phyloP scores from a whole-genome alignment of 768 basidiomycete species.

The Trametes elegans region DNA sequence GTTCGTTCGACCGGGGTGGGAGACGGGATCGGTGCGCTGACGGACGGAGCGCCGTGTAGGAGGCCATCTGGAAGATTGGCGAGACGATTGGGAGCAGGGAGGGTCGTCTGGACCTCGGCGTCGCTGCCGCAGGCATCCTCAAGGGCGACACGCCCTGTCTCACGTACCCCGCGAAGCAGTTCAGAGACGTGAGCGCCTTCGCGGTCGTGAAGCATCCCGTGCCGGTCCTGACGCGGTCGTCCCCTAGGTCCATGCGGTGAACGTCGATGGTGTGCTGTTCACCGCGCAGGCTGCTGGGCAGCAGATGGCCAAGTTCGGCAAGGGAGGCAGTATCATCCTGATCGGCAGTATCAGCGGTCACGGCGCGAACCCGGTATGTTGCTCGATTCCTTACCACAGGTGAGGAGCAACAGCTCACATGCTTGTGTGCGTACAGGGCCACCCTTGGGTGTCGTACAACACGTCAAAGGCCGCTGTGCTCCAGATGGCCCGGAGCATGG shows the following conservation, averaged over 20 bases:
- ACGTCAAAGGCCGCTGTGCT: constrained; percentile 70
- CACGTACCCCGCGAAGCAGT: constrained; percentile 62
- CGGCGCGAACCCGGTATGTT: constrained; percentile 62
- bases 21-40: neutral
- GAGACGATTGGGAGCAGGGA: constrained; percentile 64
- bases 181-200: constrained; percentile 47
- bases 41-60: constrained; percentile 4
- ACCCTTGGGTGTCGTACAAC: constrained; percentile 49
- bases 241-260: constrained; percentile 58
- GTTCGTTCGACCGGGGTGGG: constrained; percentile 22
- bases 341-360: constrained; percentile 43
- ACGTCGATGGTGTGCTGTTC: constrained; percentile 44
- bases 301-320: constrained; percentile 35
- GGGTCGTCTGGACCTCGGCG: constrained; percentile 67
- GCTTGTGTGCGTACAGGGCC: constrained; percentile 50
- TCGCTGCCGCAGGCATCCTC: constrained; percentile 77
- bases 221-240: neutral
- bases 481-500: constrained; percentile 78
- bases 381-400: neutral
- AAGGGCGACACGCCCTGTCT: constrained; percentile 54
- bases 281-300: constrained; percentile 37
- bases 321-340: constrained; percentile 39
- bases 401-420: constrained; percentile 24
- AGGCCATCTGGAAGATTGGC: constrained; percentile 47
- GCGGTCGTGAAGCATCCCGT: neutral